Evolutionary conservation across 352 stramenopile species (phyloP).

Genomic region (Phytopythium helicoides): DNA sequence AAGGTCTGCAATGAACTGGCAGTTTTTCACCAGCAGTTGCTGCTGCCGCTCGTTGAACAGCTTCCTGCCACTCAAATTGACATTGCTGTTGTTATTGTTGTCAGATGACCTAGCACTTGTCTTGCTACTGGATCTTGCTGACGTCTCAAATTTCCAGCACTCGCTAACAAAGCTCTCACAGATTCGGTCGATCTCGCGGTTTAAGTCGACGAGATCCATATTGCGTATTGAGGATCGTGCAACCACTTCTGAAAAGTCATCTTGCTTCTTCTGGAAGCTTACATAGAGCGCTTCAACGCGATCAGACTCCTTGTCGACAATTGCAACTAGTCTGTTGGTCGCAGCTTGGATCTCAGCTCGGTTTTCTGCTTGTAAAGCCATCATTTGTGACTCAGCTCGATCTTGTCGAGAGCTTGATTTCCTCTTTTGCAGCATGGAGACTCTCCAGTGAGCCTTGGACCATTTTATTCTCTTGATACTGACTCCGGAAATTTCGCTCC

Average conservation of each 20-base stretch:
- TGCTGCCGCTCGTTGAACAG: constrained; percentile 83
- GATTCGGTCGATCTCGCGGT: constrained; percentile 74
- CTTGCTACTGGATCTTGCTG: constrained; percentile 56
- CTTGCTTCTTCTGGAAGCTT: constrained; percentile 80
- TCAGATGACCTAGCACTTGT: constrained; percentile 26
- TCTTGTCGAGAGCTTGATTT: constrained; percentile 56
- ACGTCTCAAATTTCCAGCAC: constrained; percentile 89
- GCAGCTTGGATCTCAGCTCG: constrained; percentile 68
- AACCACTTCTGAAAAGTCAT: constrained; percentile 76
- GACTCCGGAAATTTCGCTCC: constrained; percentile 49
- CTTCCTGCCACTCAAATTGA: constrained; percentile 37
- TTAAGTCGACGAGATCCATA: constrained; percentile 78
- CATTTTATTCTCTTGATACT: constrained; percentile 53
- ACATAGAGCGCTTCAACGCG: constrained; percentile 75
- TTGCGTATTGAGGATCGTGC: constrained; percentile 78
- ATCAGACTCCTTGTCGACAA: constrained; percentile 82
- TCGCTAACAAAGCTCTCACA: constrained; percentile 79
- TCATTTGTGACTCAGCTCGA: constrained; percentile 56
- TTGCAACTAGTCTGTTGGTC: constrained; percentile 55
- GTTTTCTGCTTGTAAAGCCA: constrained; percentile 68
- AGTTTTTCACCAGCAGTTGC: constrained; percentile 72
- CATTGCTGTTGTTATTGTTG: constrained; percentile 34
- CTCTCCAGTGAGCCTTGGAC: constrained; percentile 37
- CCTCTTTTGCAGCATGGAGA: constrained; percentile 43
- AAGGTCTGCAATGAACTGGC: constrained; percentile 79